These are phyloP conservation scores for Lavandula angustifolia DNA, from an alignment of 257 asterid genomes.

Conservation along the genomic window DNA sequence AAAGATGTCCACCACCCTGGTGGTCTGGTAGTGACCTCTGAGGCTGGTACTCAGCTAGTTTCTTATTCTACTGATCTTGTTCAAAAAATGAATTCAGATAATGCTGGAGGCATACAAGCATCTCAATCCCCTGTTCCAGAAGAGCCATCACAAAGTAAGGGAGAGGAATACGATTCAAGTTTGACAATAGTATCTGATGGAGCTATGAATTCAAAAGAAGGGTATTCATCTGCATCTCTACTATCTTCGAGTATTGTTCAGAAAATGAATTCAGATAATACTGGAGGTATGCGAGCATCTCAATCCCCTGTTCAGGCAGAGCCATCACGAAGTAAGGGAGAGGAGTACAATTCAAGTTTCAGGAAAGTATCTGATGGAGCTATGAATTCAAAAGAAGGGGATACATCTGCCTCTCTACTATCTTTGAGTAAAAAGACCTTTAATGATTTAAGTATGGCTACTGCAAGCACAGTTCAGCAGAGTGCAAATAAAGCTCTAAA, in stretches of 20 bases:
- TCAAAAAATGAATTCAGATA: constrained; percentile 34
- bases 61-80: constrained; percentile 36
- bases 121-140: constrained; percentile 40
- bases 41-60: constrained; percentile 32
- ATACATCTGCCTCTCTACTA: constrained; percentile 39
- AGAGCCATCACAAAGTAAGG: constrained; percentile 40
- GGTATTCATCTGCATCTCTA: constrained; percentile 39
- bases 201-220: constrained; percentile 35
- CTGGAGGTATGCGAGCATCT: constrained; percentile 33
- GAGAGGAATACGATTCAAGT: constrained; percentile 38
- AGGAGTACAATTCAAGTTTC: constrained; percentile 38
- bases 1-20: constrained; percentile 32
- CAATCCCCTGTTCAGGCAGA: constrained; percentile 41
- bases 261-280: constrained; percentile 33
- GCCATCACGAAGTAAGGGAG: constrained; percentile 38
- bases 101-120: constrained; percentile 32
- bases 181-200: constrained; percentile 36
- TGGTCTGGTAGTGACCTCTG: constrained; percentile 32
- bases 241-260: constrained; percentile 32
- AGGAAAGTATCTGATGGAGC: constrained; percentile 37
- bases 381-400: constrained; percentile 32
- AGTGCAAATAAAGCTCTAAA: constrained; percentile 38
- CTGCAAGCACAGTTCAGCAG: constrained; percentile 41
- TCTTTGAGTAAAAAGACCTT: constrained; percentile 38
- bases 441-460: constrained; percentile 34